Base-by-base conservation (phyloP, 768 basidiomycete genomes). In the Kwoniella sp. region DNA sequence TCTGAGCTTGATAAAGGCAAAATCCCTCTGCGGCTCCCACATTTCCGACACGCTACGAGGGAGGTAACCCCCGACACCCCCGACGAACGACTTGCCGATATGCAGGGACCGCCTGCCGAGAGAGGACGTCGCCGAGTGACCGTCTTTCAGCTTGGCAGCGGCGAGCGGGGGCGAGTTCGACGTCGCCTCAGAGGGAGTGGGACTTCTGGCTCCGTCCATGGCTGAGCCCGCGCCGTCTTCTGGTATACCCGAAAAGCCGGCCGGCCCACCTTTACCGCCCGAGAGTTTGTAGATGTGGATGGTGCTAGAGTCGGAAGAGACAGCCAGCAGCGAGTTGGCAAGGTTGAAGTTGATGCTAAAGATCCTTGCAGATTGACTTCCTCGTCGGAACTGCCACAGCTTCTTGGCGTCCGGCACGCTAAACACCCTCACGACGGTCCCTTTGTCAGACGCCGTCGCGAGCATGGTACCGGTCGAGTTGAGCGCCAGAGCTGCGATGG, bases 361-460 rank as follows among this genome's bases (percentile, higher is more conserved):
- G 60, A 99, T 96, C 70, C 79, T 79, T 14, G 90, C 83, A 59
- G 87, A 88, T 26, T 89, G 79, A 33, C 87, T 89, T 6, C 95
- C 95, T 38, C 95, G 76, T 5, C 95, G 77, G 78, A 98, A 98
- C 73, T 99, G 92, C 75, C 91, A 92, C 41, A 98, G 71, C 75
- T 91, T 90, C 77, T 96, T 89, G 0, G 90, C 89, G 5, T 84
- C 82, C 0, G 95, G 93, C 12, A 95, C 79, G 40, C 82, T 82
- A 82, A 91, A 98, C 1, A 98, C 91, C 37, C 95, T 83, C 49
- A 99, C 93, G 58, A 98, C 90, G 5, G 95, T 99, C 12, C 95
- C 95, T 70, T 92, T 93, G 38, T 92, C 89, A 1, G 85, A 87
- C 12, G 90, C 85, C 5, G 93, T 92, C 19, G 93, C 95, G 34